Evolutionary conservation across 2,329 filamentous ascomycete genomes (phyloP).

Genomic region (Nemania sp.): DNA sequence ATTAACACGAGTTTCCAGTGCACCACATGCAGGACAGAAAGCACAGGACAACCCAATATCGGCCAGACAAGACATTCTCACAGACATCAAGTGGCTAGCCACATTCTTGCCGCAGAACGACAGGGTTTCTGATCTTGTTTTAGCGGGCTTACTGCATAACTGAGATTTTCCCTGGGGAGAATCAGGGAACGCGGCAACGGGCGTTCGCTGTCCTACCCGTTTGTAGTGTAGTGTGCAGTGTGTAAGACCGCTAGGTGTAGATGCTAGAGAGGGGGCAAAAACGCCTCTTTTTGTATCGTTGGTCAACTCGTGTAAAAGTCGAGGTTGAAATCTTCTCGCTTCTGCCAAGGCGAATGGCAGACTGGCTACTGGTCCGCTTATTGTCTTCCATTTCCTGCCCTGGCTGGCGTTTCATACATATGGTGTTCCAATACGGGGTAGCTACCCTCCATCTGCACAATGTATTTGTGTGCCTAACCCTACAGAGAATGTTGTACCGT

Average conservation of each 20-base stretch:
- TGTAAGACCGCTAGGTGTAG: background rate
- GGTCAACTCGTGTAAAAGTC: constrained; percentile 4
- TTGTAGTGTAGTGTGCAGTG: background rate
- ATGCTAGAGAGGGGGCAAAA: background rate
- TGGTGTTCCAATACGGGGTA: constrained; percentile 7
- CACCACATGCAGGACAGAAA: too few relatives aligned
- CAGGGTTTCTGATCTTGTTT: constrained; percentile 20
- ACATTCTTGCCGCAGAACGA: constrained; percentile 9
- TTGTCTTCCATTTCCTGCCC: background rate
- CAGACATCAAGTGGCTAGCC: background rate
- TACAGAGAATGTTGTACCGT: too few relatives aligned
- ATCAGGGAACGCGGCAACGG: constrained; percentile 3
- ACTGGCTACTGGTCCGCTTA: background rate
- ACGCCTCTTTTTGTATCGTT: constrained; percentile 5
- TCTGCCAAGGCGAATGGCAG: background rate
- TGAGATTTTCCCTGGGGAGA: constrained; percentile 23
- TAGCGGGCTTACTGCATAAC: constrained; percentile 23
- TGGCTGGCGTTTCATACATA: constrained; percentile 5
- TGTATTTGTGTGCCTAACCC: background rate
- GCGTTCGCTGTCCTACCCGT: background rate
- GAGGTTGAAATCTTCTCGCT: background rate
- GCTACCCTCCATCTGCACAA: constrained; percentile 8
- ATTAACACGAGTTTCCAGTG: too few relatives aligned
- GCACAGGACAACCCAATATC: constrained; percentile 12
- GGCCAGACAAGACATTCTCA: too few relatives aligned